Conservation (phyloP, 768 basidiomycete genomes). For the Boletus vinaceobasis region DNA sequence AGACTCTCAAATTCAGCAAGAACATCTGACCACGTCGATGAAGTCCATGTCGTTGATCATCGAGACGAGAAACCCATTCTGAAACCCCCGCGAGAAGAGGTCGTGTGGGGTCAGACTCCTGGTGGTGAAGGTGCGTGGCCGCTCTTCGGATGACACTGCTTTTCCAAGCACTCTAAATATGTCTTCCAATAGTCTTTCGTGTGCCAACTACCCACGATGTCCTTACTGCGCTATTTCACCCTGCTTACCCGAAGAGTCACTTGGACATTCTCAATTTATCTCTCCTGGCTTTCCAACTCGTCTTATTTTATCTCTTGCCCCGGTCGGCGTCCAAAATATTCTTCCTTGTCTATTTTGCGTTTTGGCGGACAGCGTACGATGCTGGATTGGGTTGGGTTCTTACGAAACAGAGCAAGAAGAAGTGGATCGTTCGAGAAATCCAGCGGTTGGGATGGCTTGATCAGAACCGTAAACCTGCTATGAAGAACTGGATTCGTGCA, state of each 20-base stretch:
- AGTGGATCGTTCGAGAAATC: slow-evolving; percentile 86
- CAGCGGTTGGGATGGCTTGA: slow-evolving; percentile 89
- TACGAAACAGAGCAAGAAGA: slow-evolving; percentile 92
- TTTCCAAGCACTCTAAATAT: slow-evolving; percentile 6
- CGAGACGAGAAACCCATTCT: slow-evolving; percentile 10
- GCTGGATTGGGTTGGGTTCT: slow-evolving; percentile 91
- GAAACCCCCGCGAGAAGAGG: slow-evolving; percentile 39
- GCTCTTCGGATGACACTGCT: background rate
- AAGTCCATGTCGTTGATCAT: slow-evolving; percentile 7
- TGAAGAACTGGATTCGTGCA: slow-evolving; percentile 79
- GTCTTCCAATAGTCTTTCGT: slow-evolving; percentile 65
- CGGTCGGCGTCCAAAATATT: slow-evolving; percentile 53
- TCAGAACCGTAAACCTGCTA: slow-evolving; percentile 51
- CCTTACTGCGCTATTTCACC: slow-evolving; percentile 79
- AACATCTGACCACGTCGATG: background rate
- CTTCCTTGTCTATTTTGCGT: slow-evolving; percentile 87
- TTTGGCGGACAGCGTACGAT: slow-evolving; percentile 93
- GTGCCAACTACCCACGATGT: slow-evolving; percentile 93
- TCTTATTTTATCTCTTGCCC: slow-evolving; percentile 68
- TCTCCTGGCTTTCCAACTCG: slow-evolving; percentile 71
- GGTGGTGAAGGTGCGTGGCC: slow-evolving; percentile 61
- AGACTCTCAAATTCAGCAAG: slow-evolving; percentile 1
- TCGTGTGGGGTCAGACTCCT: slow-evolving; percentile 89
- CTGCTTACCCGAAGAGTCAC: slow-evolving; percentile 80
- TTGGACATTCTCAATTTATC: slow-evolving; percentile 84